Evolutionary conservation across 257 asterid genomes (phyloP).

Genomic region (Ilex asprella): DNA sequence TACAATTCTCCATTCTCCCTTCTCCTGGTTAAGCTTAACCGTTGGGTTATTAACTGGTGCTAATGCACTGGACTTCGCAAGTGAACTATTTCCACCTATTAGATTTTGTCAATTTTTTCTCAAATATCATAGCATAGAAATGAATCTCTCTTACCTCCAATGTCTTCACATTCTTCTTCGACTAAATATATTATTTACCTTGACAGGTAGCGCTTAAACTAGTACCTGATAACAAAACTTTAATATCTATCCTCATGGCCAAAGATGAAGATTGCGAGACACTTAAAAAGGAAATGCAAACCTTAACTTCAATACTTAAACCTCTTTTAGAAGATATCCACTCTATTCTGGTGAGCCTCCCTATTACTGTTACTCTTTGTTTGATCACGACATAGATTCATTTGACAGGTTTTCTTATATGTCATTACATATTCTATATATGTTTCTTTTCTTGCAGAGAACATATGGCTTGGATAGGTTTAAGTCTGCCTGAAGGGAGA

Average conservation of each 20-base stretch:
- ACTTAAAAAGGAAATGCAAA: conserved; percentile 46
- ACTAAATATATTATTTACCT: background rate
- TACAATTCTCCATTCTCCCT: background rate
- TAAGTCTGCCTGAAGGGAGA: conserved; percentile 45
- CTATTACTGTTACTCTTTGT: too few species aligned
- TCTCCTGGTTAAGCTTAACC: background rate
- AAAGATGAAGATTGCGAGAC: conserved; percentile 38
- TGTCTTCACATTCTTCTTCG: background rate
- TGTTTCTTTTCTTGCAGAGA: conserved; percentile 33
- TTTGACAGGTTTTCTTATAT: too few species aligned
- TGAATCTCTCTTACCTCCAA: background rate
- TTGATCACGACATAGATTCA: too few species aligned
- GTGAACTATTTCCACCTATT: too few species aligned
- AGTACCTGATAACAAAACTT: conserved; percentile 50
- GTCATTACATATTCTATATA: background rate
- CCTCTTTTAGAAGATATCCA: conserved; percentile 55
- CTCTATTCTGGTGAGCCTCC: conserved; percentile 43
- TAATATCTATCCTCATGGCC: conserved; percentile 45
- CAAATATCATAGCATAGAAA: background rate
- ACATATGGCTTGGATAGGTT: conserved; percentile 51
- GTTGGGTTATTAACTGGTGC: too few species aligned
- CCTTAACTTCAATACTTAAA: conserved; percentile 36
- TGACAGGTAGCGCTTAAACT: conserved; percentile 67
- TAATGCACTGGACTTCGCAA: too few species aligned
- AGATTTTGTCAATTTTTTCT: too few species aligned